Evolutionary conservation across 2,329 filamentous ascomycete species (phyloP).

Genomic region (Trichoderma guizhouense): DNA sequence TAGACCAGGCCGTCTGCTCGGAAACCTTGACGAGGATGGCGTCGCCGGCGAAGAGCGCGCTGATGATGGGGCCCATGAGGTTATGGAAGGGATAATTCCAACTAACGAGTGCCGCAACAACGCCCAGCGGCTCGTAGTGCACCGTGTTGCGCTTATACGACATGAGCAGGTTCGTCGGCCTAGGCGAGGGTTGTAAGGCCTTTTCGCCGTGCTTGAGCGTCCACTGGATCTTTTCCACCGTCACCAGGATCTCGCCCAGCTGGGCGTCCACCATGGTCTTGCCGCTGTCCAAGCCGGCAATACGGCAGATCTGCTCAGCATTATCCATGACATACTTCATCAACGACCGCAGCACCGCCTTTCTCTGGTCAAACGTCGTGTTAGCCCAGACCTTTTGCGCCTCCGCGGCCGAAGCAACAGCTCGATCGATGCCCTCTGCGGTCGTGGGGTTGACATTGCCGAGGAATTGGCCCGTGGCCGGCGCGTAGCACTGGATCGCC

Average conservation of each 20-base stretch:
- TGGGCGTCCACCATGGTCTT: slow-evolving; percentile 95
- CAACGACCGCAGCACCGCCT: slow-evolving; percentile 75
- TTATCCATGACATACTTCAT: slow-evolving; percentile 82
- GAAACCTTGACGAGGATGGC: slow-evolving; percentile 90
- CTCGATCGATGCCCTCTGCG: slow-evolving; percentile 71
- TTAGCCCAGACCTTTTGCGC: slow-evolving; percentile 76
- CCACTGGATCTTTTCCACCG: slow-evolving; percentile 91
- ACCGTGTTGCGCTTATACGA: slow-evolving; percentile 92
- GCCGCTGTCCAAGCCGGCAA: slow-evolving; percentile 87
- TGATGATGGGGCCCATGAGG: slow-evolving; percentile 85
- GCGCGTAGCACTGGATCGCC: slow-evolving; percentile 80
- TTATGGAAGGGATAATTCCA: slow-evolving; percentile 99
- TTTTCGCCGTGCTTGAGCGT: slow-evolving; percentile 86
- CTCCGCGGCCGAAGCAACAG: slow-evolving; percentile 66
- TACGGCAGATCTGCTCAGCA: slow-evolving; percentile 79
- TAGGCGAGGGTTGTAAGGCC: slow-evolving; percentile 65
- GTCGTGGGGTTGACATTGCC: slow-evolving; percentile 76
- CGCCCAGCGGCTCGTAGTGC: slow-evolving; percentile 84
- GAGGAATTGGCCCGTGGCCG: slow-evolving; percentile 82
- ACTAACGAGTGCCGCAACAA: slow-evolving; percentile 87
- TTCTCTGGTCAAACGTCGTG: slow-evolving; percentile 74
- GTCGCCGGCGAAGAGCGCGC: slow-evolving; percentile 86
- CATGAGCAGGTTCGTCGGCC: slow-evolving; percentile 91
- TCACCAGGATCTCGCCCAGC: slow-evolving; percentile 92
- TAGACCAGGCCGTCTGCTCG: slow-evolving; percentile 93